Evolutionary conservation across 2,329 filamentous ascomycete species (phyloP), one percentile per base, ranked within the genome.

Genomic region (Fusarium heterosporum): DNA sequence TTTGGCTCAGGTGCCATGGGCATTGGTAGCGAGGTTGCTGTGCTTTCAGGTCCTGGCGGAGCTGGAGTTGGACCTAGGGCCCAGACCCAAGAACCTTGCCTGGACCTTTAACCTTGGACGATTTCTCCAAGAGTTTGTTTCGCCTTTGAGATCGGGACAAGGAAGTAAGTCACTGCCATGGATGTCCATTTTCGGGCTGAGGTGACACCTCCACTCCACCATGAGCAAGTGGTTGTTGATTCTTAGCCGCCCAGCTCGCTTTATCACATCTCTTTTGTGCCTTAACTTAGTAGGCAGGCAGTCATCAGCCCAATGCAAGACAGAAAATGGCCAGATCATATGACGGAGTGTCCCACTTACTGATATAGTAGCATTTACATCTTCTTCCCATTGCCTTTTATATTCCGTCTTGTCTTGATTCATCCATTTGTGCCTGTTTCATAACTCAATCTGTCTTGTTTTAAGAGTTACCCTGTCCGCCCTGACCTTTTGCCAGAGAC

Each of bases 211-310:
- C 45, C 54, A 55, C 62, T 55, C 67, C 60, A 47, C 60, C 45
- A 38, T 51, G 40, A 54, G 61, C 70, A 71, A 61, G 66, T 68
- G 40, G 43, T 40, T 66, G 57, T 61, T 28, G 42, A 34, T 54
- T 64, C 64, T 57, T 72, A 72, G 68, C 70, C 70, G 70, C 70
- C 70, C 70, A 66, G 57, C 53, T 60, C 48, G 32, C 66, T 72
- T 68, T 46, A 66, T 72, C 70, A 72, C 70, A 72, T 69, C 4
- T 22, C 22, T 6, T 22, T 22, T 22, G 22, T 22, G 22, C 22
- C 22, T 22, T 22, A 22, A 22, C 57, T 55, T 36, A 59, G 50
- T 10, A 51, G 45, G 45, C 28, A 47, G 48, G 26, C 34, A 55
- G 59, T 57, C 61, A 70, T 68, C 64, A 58, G 64, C 54, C 57